Conservation (phyloP, 1,284 basidiomycete genomes). For the Testicularia cyperi region DNA sequence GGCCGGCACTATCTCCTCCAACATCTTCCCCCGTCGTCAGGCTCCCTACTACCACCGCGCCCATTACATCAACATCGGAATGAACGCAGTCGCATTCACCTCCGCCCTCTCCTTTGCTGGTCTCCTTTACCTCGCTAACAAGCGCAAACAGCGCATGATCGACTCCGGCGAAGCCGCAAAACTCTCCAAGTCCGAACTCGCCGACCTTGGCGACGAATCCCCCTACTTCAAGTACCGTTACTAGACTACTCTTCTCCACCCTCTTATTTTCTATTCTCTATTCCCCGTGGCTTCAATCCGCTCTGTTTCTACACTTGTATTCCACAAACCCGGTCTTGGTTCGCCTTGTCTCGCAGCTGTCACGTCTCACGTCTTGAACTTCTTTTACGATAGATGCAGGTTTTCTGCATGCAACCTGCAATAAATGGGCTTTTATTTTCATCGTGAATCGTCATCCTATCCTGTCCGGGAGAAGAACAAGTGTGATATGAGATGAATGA, state of each 20-base stretch:
- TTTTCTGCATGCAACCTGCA: no score
- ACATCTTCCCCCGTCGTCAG: conserved; percentile 45
- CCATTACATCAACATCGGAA: conserved; percentile 43
- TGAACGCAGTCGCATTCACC: conserved; percentile 30
- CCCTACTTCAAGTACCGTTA: conserved; percentile 51
- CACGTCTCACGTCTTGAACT: no score
- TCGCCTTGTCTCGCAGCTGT: no score
- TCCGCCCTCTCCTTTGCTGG: conserved; percentile 35
- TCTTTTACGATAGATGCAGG: no score
- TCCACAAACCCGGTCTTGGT: no score
- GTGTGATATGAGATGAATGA: no score
- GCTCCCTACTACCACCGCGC: conserved; percentile 41
- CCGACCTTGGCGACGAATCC: conserved; percentile 44
- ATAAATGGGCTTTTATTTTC: no score
- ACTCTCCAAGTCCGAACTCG: conserved; percentile 26
- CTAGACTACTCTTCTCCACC: conserved; percentile 9
- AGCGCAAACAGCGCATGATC: conserved; percentile 35
- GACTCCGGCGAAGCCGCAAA: conserved; percentile 42
- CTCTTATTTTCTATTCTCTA: neutral
- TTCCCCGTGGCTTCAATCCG: no score
- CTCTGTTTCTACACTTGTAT: no score
- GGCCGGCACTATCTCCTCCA: conserved; percentile 41
- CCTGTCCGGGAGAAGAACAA: no score
- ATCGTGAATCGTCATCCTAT: no score
- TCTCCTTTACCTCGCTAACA: conserved; percentile 32